These are phyloP conservation scores for Penicillium sp. DNA, from an alignment of 2,329 filamentous ascomycete genomes.

Conservation along the genomic window DNA sequence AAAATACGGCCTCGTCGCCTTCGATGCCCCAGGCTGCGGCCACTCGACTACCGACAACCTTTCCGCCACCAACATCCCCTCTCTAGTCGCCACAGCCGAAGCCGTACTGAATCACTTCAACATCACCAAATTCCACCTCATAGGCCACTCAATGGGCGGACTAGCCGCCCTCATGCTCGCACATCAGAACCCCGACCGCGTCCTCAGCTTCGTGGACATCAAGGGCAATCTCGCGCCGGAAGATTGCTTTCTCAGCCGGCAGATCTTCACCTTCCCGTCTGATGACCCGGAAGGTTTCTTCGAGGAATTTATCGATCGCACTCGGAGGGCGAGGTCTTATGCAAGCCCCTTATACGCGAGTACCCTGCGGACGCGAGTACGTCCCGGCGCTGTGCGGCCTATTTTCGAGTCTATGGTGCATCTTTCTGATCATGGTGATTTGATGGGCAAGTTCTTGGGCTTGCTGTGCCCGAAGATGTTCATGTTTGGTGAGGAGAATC, in stretches of 20 bases:
- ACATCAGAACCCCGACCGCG: constrained; percentile 9
- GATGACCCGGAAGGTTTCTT: constrained; percentile 21
- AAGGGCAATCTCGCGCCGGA: constrained; percentile 29
- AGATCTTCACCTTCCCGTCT: constrained; percentile 24
- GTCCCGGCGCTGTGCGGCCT: constrained; percentile 18
- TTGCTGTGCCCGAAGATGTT: constrained; percentile 24
- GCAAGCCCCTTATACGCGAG: constrained; percentile 25
- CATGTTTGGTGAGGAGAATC: constrained; percentile 26
- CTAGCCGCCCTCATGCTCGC: constrained; percentile 27
- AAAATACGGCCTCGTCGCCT: constrained; percentile 24
- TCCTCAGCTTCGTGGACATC: constrained; percentile 29
- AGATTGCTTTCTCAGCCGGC: constrained; percentile 31
- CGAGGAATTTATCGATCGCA: constrained; percentile 22
- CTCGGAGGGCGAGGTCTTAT: constrained; percentile 11
- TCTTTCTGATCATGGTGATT: constrained; percentile 24
- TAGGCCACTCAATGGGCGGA: constrained; percentile 32
- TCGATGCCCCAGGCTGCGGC: constrained; percentile 29
- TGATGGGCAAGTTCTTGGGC: constrained; percentile 21
- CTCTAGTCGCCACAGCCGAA: constrained; percentile 27
- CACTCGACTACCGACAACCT: constrained; percentile 21
- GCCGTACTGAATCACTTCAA: constrained; percentile 22
- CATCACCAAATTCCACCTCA: constrained; percentile 24
- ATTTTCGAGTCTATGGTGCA: constrained; percentile 31
- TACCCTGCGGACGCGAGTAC: constrained; percentile 19
- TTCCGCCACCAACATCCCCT: constrained; percentile 26